Evolutionary conservation across 495 filamentous ascomycete genomes (phyloP), one percentile per base, ranked within the genome.

Genomic region (Talaromyces liani): DNA sequence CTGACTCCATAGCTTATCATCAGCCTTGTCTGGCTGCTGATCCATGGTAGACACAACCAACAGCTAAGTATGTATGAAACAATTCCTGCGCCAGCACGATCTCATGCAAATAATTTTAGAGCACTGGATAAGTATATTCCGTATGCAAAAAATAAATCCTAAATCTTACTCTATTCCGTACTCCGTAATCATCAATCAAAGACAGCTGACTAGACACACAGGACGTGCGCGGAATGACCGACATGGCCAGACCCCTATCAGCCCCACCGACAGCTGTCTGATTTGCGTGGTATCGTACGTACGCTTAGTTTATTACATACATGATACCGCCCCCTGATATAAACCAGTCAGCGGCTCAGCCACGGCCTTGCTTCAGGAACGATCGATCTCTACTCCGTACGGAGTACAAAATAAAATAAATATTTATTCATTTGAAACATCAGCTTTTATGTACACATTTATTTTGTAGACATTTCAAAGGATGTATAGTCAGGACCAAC

Each of bases 191-290:
- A 39, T 39, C 34, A 12, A 12, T 39, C 24, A 20, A 24, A 29
- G 51, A 24, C 51, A 45, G 60, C 53, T 63, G 56, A 68, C 63
- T 65, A 12, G 9, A 6, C 9, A 14, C 34, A n/a, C 22, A 14
- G 34, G 34, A 39, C 34, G 34, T 39, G 63, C 59, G 29, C 56
- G 31, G 60, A 39, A 56, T 58, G 64, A 62, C 54, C 63, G 66
- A 61, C 65, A 18, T n/a, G 60, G 60, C 60, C 60, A 62, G 60
- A 33, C 45, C 59, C 60, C 22, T 62, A 62, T 54, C 41, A 34
- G 60, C 60, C 60, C 60, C 60, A 62, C 60, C 14, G 60, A 24
- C 33, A 36, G 27, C 24, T 29, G 25, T 20, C 27, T 20, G 18
- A 55, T 20, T 55, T 22, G 18, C 18, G 14, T 41, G 39, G 39